Base-by-base conservation (phyloP, 805 yeast species). In the Nakazawaea peltata region DNA sequence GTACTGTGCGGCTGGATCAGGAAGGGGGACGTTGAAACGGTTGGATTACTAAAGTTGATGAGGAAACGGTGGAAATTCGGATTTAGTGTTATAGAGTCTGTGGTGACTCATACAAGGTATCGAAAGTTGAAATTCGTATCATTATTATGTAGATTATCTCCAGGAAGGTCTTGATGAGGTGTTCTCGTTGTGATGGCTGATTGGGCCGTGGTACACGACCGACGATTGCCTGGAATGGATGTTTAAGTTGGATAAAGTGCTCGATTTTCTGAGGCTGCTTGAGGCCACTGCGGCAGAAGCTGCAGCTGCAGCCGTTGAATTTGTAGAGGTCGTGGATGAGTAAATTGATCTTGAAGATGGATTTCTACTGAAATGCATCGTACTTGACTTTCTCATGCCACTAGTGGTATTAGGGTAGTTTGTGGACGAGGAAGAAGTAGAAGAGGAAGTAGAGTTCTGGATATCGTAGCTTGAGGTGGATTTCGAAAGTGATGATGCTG, bases 401-500 rank as follows among this genome's bases (percentile, higher is more conserved):
- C n/a, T n/a, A n/a, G n/a, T n/a, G n/a, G n/a, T n/a, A n/a, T n/a
- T 7, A 17, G 18, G 6, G 26, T 21, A 5, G 8, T 17, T 21
- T 11, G 7, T 11, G 15, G 15, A 22, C 11, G 24, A 22, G 11
- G 24, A 22, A 8, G 8, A 9, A 11, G 24, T 22, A 11, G 24
- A 22, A 11, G 11, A 9, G 11, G 24, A 11, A 22, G 24, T 22
- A 22, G 24, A 8, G 30, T 32, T 24, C 14, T 32, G 23, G 5
- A 33, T 4, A n/a, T 35, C 33, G 22, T 30, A 18, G 5, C 3
- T n/a, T 4, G 38, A 35, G 14, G 12, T 16, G 14, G 34, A 30
- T 25, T 24, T 29, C n/a, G 34, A 35, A 13, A 35, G 17, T 11
- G 38, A 35, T 4, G 38, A 18, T 8, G 33, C 26, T 3, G 38